Base-by-base conservation (phyloP, 805 yeast species). In the Sugiyamaella lignohabitans region DNA sequence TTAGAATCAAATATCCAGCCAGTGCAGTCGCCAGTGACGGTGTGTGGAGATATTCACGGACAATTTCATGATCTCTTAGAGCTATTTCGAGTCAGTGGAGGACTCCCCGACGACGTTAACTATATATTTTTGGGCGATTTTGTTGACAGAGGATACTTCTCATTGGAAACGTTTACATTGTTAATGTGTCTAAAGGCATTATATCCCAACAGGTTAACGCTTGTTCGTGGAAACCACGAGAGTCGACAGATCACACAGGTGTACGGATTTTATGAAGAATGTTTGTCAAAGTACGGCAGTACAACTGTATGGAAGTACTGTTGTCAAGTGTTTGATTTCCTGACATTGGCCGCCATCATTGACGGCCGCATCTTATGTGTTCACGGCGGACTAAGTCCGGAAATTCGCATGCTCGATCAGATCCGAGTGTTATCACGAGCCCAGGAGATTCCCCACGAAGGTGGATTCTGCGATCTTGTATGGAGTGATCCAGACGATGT, bases 401-500 rank as follows among this genome's bases (percentile, higher is more conserved):
- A 93, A 66, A 89, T 91, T 53, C 79, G 98, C 64, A 89, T 93
- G 95, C 74, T 91, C 55, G 98, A 91, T 65, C 98, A 91, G 67
- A 88, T 91, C 55, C 74, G 98, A 59, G 98, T 91, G 17, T 72
- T 91, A 48, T 84, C 93, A 45, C 76, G 98, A 60, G 98, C 98
- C 2, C 98, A 91, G 67, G 98, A 91, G 67, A 96, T 91, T 41
- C 98, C 98, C 2, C 98, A 93, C 64, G 98, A 91, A 69, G 98
- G 98, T 57, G 98, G 97, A 2, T 91, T 91, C 65, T 93, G 97
- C 62, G 98, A 91, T 66, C 76, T 91, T 59, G 89, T 91, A 35
- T 91, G 98, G 98, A 83, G 94, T 18, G 98, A 91, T 62, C 98
- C 98, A 1, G 98, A 91, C 64, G 89, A 89, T 59, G 96, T 89